Evolutionary conservation across 371 early-diverging fungal genomes (phyloP).

Genomic region (Smittium culicis): DNA sequence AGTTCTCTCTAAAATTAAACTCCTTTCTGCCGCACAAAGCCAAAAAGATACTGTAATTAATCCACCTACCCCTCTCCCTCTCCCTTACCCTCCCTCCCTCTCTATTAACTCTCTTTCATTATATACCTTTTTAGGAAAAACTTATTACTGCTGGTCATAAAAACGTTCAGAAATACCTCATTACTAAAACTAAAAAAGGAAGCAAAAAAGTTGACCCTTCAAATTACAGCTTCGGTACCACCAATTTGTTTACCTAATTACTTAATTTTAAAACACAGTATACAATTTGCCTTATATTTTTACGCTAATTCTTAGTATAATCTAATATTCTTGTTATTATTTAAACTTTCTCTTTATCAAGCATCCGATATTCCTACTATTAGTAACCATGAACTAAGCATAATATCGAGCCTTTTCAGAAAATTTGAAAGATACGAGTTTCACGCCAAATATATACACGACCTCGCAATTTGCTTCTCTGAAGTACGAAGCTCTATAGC

Average conservation of each 20-base stretch:
- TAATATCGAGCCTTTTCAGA: background rate
- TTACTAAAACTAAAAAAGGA: conserved; percentile 34
- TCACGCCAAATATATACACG: background rate
- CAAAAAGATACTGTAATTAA: conserved; percentile 19
- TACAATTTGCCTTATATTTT: background rate
- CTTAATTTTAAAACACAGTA: too few species aligned
- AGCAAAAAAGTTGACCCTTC: conserved; percentile 36
- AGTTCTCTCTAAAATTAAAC: conserved; percentile 35
- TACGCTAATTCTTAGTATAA: background rate
- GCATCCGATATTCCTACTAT: background rate
- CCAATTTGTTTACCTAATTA: too few species aligned
- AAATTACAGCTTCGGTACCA: conserved; percentile 16
- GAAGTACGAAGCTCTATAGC: background rate
- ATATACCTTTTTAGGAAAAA: conserved; percentile 19
- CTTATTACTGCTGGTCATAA: conserved; percentile 34
- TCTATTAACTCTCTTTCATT: too few species aligned
- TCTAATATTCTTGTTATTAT: background rate
- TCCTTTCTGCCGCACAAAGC: conserved; percentile 32
- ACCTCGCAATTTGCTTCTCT: background rate
- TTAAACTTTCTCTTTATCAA: background rate
- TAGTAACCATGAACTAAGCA: background rate
- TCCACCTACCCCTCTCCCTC: conserved; percentile 14
- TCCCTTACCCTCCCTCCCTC: too few species aligned
- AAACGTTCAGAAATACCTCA: conserved; percentile 39
- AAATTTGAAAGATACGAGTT: background rate